Evolutionary conservation across 129 eudicot genomes (phyloP).

Genomic region (Deinandra increscens): DNA sequence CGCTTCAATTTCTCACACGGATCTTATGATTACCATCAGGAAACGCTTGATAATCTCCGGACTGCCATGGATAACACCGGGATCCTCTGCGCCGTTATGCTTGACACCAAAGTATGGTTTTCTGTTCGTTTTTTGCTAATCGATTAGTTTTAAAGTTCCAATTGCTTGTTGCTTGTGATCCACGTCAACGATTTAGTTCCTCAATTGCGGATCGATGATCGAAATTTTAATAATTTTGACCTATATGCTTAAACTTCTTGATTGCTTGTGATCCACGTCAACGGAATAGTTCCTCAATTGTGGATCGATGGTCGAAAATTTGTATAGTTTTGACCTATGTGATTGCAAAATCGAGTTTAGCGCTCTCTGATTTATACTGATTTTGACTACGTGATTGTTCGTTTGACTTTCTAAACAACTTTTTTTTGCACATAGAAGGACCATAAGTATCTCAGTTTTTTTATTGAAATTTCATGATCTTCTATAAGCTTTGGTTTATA

Average conservation of each 20-base stretch:
- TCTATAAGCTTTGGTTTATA: background rate
- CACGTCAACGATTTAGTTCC: background rate
- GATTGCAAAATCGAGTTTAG: slow-evolving; percentile 12
- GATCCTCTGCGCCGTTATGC: slow-evolving; percentile 68
- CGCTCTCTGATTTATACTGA: background rate
- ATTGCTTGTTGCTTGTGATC: slow-evolving; percentile 1
- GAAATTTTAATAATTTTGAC: background rate
- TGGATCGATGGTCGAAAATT: background rate
- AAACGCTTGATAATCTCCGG: slow-evolving; percentile 59
- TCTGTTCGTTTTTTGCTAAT: background rate
- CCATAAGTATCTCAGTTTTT: background rate
- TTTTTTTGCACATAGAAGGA: background rate
- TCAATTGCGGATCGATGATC: background rate
- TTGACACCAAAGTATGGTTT: slow-evolving; percentile 51
- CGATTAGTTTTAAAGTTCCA: background rate
- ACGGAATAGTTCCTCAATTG: background rate
- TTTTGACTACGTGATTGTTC: slow-evolving; percentile 2
- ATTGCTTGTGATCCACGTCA: slow-evolving; percentile 3
- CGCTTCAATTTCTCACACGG: slow-evolving; percentile 75
- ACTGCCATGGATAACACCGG: slow-evolving; percentile 56
- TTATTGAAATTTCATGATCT: background rate
- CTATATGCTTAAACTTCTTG: too few relatives aligned
- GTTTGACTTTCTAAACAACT: slow-evolving; percentile 1
- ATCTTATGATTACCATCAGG: slow-evolving; percentile 62
- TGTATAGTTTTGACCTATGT: slow-evolving; percentile 11